Base-by-base conservation (phyloP, 2,329 filamentous ascomycete genomes). In the Phaeosphaeriaceae sp. region DNA sequence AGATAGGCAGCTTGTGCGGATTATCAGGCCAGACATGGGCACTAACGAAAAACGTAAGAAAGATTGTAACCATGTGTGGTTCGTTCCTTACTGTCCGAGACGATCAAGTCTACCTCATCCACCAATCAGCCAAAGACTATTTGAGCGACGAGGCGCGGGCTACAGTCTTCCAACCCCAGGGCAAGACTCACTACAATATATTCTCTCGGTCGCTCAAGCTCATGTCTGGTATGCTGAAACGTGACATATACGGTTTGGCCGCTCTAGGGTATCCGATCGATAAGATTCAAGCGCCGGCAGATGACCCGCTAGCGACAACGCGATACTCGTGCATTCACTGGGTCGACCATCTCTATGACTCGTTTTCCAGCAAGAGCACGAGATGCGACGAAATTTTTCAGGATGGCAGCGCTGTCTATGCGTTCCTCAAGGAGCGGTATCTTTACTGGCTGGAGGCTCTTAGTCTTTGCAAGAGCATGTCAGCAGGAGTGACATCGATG, bases 111-210 rank as follows among this genome's bases (percentile, higher is more conserved):
- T 49, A 37, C 29, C 23, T 48, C 20, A 23, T 48, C 9, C 38
- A 56, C 28, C 71, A 76, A 47, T 79, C 76, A 2, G 77, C 75
- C 0, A 77, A 77, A 50, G 76, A 79, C 13, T 77, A 66, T 52
- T 46, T 80, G 1, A 23, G 72, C 75, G 32, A 64, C 70, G 4
- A 21, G n/a, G 3, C 11, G 12, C 20, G 37, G n/a, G 23, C n/a
- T n/a, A 12, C 23, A 15, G 26, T 40, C 37, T 40, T 40, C 23
- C 21, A 9, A 40, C 3, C 15, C 15, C 11, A 21, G 26, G 20
- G 26, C 20, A 7, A 13, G 12, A 21, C 21, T n/a, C 37, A 40
- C 26, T 20, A 40, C 13, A 13, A 7, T 8, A 23, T 23, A 8
- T 23, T 23, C 21, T 23, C 21, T 8, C 21, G 21, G 52, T 23